phyloP scores from a whole-genome alignment of 495 filamentous ascomycete genomes.

The Penicillium crystallinum region DNA sequence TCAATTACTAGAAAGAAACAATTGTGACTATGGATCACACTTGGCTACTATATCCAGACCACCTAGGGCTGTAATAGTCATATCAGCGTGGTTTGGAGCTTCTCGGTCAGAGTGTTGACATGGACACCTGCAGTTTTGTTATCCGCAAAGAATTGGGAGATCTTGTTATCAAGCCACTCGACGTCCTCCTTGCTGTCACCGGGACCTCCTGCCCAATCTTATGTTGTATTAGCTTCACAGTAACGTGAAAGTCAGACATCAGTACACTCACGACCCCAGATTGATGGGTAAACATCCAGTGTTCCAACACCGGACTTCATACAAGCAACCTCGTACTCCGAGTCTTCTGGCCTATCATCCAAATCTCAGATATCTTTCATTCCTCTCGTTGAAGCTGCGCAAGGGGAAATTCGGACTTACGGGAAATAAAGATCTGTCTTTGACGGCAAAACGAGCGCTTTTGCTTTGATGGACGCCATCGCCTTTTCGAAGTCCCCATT shows the following conservation, averaged over 20 bases:
- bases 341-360: slow-evolving; percentile 54
- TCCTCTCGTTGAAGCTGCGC: not conserved
- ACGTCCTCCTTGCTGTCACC: slow-evolving; percentile 59
- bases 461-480: slow-evolving; percentile 63
- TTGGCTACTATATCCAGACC: no score
- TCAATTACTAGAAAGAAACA: no score
- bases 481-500: slow-evolving; percentile 60
- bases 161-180: slow-evolving; percentile 58
- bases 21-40: no score
- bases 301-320: slow-evolving; percentile 59
- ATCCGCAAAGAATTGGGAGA: slow-evolving; percentile 46
- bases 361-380: slow-evolving; percentile 8
- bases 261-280: slow-evolving; percentile 60
- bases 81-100: slow-evolving; percentile 1
- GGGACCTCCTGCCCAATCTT: slow-evolving; percentile 58
- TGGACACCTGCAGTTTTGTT: slow-evolving; percentile 9
- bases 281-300: slow-evolving; percentile 52
- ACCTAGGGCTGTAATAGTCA: not conserved
- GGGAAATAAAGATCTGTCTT: slow-evolving; percentile 74
- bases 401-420: slow-evolving; percentile 28
- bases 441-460: slow-evolving; percentile 56
- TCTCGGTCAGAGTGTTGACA: slow-evolving; percentile 3
- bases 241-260: no score
- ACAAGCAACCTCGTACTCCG: slow-evolving; percentile 58
- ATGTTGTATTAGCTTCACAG: slow-evolving; percentile 8